phyloP scores from a whole-genome alignment of 1,284 basidiomycete genomes.

The Phenoliferia sp. region DNA sequence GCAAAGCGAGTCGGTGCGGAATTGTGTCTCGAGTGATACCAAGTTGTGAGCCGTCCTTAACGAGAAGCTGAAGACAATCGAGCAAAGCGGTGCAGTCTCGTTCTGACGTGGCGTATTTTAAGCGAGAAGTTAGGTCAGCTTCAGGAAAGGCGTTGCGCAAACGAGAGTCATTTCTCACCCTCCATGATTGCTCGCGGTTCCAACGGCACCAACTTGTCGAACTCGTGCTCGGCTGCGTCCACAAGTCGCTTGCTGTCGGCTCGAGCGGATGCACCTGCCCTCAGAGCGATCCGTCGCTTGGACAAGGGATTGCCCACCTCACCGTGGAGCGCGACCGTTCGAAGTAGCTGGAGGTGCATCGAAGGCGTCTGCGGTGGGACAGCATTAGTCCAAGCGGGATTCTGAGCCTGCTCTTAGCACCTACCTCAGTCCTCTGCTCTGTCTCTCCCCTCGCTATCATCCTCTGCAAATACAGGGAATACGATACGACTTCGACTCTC shows the following conservation, averaged over 20 bases:
- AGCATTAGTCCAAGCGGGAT: not conserved
- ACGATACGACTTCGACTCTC: constrained; percentile 18
- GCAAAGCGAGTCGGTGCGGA: constrained; percentile 1
- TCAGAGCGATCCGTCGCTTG: not conserved
- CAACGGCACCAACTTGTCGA: not conserved
- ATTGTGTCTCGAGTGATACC: constrained; percentile 16
- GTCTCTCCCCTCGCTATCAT: constrained; percentile 34
- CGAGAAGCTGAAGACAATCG: not conserved
- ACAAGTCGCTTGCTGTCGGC: not conserved
- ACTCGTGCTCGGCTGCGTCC: constrained; percentile 3
- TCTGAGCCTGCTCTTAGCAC: not conserved
- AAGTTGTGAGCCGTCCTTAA: constrained; percentile 14
- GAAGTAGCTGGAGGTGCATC: constrained; percentile 21
- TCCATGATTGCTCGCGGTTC: not conserved
- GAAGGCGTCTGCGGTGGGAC: not conserved
- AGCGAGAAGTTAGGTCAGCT: not conserved
- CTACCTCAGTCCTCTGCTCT: constrained; percentile 4
- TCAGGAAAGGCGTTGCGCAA: no score
- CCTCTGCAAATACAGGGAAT: constrained; percentile 27
- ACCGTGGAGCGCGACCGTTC: constrained; percentile 10
- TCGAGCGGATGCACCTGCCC: not conserved
- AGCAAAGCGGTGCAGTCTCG: not conserved
- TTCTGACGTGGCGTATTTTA: not conserved
- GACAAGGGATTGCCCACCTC: not conserved
- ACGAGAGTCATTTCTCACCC: no score